Evolutionary conservation across 2,329 filamentous ascomycete genomes (phyloP), one percentile per base, ranked within the genome.

Genomic region (Fusarium camptoceras): DNA sequence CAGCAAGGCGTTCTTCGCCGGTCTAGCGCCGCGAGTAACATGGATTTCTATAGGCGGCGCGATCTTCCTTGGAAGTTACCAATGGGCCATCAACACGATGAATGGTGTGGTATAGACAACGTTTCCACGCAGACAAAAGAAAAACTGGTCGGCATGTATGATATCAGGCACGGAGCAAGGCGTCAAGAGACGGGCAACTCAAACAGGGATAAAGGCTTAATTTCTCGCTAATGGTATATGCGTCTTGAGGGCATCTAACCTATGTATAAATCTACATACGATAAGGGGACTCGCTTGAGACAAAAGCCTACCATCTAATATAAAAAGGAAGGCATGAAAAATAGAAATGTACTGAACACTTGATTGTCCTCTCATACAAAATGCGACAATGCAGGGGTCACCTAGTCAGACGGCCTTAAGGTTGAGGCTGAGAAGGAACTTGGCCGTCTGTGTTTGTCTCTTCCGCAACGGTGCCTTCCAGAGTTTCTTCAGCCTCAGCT

Each of bases 21-120:
- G 92, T 2, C 86, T 91, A 47, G 94, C 92, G 18, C 96, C 96
- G 3, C 86, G 96, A 55, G 91, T 97, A 12, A 91, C 93, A 67
- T 98, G 96, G 94, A 99, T 99, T 78, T 96, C 93, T 72, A 91
- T 93, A 59, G 96, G 96, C 5, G 96, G 96, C 3, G 94, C 95
- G 14, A 94, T 99, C 34, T 99, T 99, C 82, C 80, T 98, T 76
- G 96, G 95, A 1, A 95, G 92, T 75, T 98, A 98, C 80, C 94
- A 97, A 80, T 96, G 91, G 89, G 92, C 90, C 24, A 91, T 91
- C 74, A 97, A 97, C 82, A 83, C 89, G 31, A 79, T 97, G 73
- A 86, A 65, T 18, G 65, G 48, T 5, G 49, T 63, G 41, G 48
- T 31, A 59, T 71, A 56, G 16, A 72, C 43, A 55, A 18, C 39